Evolutionary conservation across 129 eudicot species (phyloP).

Genomic region (Solidago caesia): DNA sequence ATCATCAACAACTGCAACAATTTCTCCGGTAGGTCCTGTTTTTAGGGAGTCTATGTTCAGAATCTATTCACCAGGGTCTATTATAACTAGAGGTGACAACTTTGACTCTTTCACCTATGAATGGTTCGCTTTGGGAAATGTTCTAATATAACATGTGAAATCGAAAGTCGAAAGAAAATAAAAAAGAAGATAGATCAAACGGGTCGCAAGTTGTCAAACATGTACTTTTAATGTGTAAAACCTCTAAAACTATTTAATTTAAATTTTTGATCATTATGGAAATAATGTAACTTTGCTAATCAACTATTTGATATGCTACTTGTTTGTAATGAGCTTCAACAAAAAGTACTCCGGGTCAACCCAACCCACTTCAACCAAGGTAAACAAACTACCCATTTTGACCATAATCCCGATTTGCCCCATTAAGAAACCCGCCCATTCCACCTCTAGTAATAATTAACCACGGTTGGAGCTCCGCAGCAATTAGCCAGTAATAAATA

Average conservation of each 20-base stretch:
- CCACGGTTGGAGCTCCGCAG: conserved; percentile 7
- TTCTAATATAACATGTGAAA: not conserved
- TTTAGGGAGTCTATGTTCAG: conserved; percentile 8
- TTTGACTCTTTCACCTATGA: not conserved
- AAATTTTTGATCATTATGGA: not conserved
- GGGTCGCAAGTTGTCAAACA: not conserved
- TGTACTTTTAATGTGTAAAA: not conserved
- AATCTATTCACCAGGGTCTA: too few species aligned
- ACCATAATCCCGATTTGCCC: not conserved
- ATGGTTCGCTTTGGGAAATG: not conserved
- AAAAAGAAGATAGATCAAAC: not conserved
- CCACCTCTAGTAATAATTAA: not conserved
- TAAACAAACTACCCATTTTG: not conserved
- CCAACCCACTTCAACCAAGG: not conserved
- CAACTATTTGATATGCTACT: not conserved
- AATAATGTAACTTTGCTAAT: not conserved
- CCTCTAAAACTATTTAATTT: not conserved
- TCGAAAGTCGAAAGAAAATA: not conserved
- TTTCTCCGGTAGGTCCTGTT: conserved; percentile 88
- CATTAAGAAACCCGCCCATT: not conserved
- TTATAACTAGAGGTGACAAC: not conserved
- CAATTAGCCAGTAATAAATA: conserved; percentile 22
- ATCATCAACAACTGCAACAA: conserved; percentile 70
- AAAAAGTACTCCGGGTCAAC: not conserved
- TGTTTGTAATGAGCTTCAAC: not conserved